Evolutionary conservation across 2,329 filamentous ascomycete species (phyloP), one percentile per base, ranked within the genome.

Genomic region (Ophidiomyces ophidiicola): DNA sequence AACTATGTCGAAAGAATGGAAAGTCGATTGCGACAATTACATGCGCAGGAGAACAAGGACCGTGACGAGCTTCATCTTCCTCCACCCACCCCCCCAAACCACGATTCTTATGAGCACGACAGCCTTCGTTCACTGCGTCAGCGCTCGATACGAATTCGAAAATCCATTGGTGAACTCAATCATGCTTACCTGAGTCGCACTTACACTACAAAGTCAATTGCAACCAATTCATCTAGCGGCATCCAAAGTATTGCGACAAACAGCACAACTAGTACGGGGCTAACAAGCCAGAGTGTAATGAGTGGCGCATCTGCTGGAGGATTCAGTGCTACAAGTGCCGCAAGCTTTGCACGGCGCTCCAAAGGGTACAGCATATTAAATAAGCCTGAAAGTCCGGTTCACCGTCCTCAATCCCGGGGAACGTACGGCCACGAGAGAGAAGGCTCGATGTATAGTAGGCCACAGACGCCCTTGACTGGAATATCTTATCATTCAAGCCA

Each of bases 1-100:
- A 87, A 82, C 52, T 94, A 94, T 52, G 85, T 93, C 3, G 77
- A 90, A 52, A 75, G 86, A 34, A 94, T 96, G 86, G 88, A 96
- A 56, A 81, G 74, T 47, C 76, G 84, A 24, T 63, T 94, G 28
- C 73, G 76, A 34, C 75, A 74, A 45, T 75, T 85, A 67, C 80
- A 87, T 44, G 64, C 69, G 34, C 64, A 64, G 20, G 61, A 59
- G 42, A 54, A 57, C 50, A 47, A 55, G 20, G 55, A 57, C 12
- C 69, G 66, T 29, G 54, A 62, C 24, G 60, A 65, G 18, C 64
- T 63, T 21, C 60, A 71, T 31, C 66, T 68, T 11, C 67, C 69
- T 23, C 75, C 76, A 11, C 71, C 77, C 5, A 74, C 76, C 8
- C 79, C 80, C 1, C 76, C 78, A 1, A 76, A 71, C 53, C 67